phyloP scores from a whole-genome alignment of 108 stramenopile genomes.

The Cyclostephanos invisitatus region DNA sequence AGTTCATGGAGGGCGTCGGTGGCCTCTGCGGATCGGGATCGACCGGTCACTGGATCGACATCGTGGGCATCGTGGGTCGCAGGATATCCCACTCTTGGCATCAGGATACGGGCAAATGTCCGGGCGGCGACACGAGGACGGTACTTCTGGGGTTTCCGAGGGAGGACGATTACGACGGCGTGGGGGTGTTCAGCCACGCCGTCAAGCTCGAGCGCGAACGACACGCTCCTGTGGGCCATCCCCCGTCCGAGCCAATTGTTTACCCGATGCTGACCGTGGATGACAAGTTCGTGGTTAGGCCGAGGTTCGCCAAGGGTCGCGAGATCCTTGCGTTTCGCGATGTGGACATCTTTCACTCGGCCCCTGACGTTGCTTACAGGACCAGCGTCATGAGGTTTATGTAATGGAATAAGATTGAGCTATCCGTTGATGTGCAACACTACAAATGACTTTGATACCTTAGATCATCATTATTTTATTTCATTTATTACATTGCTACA shows the following conservation, averaged over 20 bases:
- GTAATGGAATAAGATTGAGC: constrained; percentile 25
- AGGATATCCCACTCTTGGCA: constrained; percentile 75
- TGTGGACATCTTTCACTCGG: constrained; percentile 72
- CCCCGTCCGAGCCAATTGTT: constrained; percentile 61
- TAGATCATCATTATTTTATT: neutral
- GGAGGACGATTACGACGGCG: constrained; percentile 62
- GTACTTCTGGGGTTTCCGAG: constrained; percentile 77
- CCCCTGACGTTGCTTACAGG: constrained; percentile 79
- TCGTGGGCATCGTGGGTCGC: constrained; percentile 64
- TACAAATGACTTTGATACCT: neutral
- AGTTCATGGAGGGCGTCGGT: constrained; percentile 64
- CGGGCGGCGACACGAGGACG: constrained; percentile 47
- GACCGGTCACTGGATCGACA: constrained; percentile 81
- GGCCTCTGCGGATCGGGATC: constrained; percentile 61
- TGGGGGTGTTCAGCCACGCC: constrained; percentile 76
- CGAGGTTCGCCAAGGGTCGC: constrained; percentile 52
- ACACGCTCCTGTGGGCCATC: constrained; percentile 51
- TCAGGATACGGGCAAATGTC: constrained; percentile 63
- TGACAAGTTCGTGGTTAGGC: constrained; percentile 67
- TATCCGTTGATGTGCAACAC: neutral
- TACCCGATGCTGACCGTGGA: constrained; percentile 50
- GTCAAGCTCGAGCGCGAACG: constrained; percentile 54
- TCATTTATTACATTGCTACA: neutral
- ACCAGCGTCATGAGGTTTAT: constrained; percentile 82
- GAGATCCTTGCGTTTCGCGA: constrained; percentile 77